Evolutionary conservation across 208 protist genomes (phyloP), one percentile per base, ranked within the genome.

Genomic region (Acanthamoeba healyi): DNA sequence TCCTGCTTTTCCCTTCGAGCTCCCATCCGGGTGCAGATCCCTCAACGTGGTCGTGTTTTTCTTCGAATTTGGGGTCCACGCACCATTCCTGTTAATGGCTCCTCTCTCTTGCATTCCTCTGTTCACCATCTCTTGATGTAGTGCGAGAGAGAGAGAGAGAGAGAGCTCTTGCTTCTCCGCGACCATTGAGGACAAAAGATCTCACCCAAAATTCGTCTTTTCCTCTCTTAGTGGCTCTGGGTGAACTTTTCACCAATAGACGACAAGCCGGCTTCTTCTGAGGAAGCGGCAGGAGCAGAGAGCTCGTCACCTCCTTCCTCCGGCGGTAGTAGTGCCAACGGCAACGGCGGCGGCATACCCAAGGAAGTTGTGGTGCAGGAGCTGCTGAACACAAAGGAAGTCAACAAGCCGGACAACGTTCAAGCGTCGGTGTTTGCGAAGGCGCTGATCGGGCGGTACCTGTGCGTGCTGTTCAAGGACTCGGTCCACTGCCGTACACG

Each of bases 381-480:
- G 29, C 65, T 93, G 26, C 44, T 93, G 88, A 51, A 40, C 42
- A 81, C 65, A 40, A 93, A 93, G 67, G 88, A 93, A 38, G 88
- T 93, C 24, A 93, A 93, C 61, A 93, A 93, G 88, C 29, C 88
- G 10, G 88, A 93, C 54, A 79, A 93, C 67, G 44, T 29, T 10
- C 88, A 46, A 14, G 88, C 88, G n/a, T 24, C n/a, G 34, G 88
- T 93, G 0, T 93, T 93, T 61, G 88, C 88, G 24, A 93, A 93
- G 88, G 88, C 88, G 14, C 88, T 93, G 34, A 93, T 93, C 9
- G 88, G 88, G 44, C 54, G 88, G 17, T 93, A 93, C n/a, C 61
- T 93, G 44, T 93, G 88, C 38, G 44, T 93, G 24, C 44, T 93
- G 24, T 93, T 93, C 88, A 93, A 93, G 49, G 88, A 93, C 67